Conservation (phyloP, 768 basidiomycete species). For the Mrakia hoshinonis region DNA sequence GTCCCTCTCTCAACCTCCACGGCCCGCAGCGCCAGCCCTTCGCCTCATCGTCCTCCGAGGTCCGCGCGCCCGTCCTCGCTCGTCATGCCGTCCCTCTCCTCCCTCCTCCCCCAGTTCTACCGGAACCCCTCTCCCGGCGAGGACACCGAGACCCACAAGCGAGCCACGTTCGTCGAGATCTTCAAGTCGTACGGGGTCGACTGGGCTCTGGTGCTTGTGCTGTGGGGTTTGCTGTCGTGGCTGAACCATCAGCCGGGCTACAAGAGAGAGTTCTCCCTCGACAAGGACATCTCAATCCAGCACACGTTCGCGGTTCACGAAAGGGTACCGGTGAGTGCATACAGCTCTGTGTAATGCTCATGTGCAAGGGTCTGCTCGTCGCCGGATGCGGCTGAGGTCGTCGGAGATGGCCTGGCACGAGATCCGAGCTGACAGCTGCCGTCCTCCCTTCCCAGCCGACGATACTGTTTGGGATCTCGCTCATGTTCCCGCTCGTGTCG, state of each 20-base stretch:
- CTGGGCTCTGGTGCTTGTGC: constrained; percentile 22
- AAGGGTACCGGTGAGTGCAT: constrained; percentile 65
- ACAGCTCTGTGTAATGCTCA: no score
- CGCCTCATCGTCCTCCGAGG: no score
- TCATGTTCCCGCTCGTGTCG: constrained; percentile 60
- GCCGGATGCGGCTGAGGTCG: no score
- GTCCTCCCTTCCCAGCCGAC: background rate
- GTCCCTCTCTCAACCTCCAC: no score
- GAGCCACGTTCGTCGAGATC: constrained; percentile 12
- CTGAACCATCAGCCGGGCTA: constrained; percentile 42
- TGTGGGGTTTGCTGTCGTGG: constrained; percentile 19
- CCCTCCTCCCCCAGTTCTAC: constrained; percentile 17
- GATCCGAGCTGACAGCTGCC: background rate
- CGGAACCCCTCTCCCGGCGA: background rate
- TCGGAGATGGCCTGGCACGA: constrained; percentile 44
- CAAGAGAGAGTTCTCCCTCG: constrained; percentile 64
- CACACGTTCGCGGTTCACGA: constrained; percentile 44
- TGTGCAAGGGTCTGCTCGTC: no score
- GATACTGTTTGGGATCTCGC: constrained; percentile 43
- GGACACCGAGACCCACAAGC: constrained; percentile 7
- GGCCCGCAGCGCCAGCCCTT: no score
- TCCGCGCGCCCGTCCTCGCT: no score
- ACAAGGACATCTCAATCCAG: constrained; percentile 50
- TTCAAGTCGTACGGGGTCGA: constrained; percentile 20
- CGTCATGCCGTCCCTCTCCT: background rate